Conservation (phyloP, 2,329 filamentous ascomycete genomes). For the Microdochium bolleyi region DNA sequence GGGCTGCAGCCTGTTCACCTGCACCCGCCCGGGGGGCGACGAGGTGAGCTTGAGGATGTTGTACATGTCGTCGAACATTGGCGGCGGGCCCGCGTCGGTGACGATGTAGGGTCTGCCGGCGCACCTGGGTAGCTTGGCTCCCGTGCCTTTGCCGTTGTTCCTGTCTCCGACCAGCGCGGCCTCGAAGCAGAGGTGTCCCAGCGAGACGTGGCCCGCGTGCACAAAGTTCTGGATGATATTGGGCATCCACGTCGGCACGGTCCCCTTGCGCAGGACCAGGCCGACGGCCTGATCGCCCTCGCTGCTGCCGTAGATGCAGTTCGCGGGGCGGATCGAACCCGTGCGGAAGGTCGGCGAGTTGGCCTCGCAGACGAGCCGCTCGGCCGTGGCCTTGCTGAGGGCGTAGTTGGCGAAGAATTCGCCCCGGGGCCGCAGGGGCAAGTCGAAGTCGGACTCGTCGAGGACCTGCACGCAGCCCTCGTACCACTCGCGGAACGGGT, state of each 20-base stretch:
- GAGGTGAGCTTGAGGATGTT: slow-evolving; percentile 22
- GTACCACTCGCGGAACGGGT: slow-evolving; percentile 33
- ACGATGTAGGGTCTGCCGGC: slow-evolving; percentile 28
- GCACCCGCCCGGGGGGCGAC: slow-evolving; percentile 22
- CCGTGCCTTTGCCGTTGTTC: slow-evolving; percentile 11
- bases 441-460: slow-evolving; percentile 32
- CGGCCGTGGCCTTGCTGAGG: slow-evolving; percentile 40
- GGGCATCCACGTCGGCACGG: slow-evolving; percentile 16
- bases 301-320: slow-evolving; percentile 43
- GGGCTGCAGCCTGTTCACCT: slow-evolving; percentile 19
- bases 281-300: slow-evolving; percentile 34
- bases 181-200: slow-evolving; percentile 32
- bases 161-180: slow-evolving; percentile 27
- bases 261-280: slow-evolving; percentile 11
- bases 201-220: slow-evolving; percentile 30
- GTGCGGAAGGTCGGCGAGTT: slow-evolving; percentile 32
- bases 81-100: slow-evolving; percentile 32
- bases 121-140: neutral
- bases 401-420: slow-evolving; percentile 44
- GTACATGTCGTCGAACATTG: slow-evolving; percentile 28
- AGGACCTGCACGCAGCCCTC: slow-evolving; percentile 33
- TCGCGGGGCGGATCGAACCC: slow-evolving; percentile 41
- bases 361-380: slow-evolving; percentile 35
- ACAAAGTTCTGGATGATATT: slow-evolving; percentile 32
- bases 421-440: slow-evolving; percentile 26